Evolutionary conservation across 2,329 filamentous ascomycete species (phyloP), one percentile per base, ranked within the genome.

Genomic region (Pseudofabraea citricarpa): DNA sequence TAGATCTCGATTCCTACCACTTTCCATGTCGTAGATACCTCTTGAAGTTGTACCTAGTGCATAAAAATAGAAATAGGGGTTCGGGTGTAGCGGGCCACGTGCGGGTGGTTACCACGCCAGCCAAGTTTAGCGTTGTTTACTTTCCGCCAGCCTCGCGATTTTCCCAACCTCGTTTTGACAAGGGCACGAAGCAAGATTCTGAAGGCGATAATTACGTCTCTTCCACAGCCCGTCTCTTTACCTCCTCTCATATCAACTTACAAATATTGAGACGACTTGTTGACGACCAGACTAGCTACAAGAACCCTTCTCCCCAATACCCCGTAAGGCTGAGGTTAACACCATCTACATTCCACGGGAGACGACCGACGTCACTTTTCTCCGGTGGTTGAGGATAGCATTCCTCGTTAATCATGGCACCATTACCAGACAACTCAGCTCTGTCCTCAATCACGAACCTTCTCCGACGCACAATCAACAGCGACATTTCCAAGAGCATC

Each of bases 341-440:
- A 18, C 19, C 13, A 32, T 32, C 29, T 32, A 15, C 29, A 5
- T 8, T 15, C 10, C 19, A n/a, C 19, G 13, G 19, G 29, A 32
- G 8, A 27, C 24, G 24, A 27, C 24, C 29, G 18, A 13, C 27
- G 12, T 13, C 24, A 27, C 24, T 16, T 32, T 16, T 32, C 27
- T 32, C 8, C n/a, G 5, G 18, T 19, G 23, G 26, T 23, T 35
- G 20, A 35, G 12, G 23, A 40, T 31, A 27, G 19, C 35, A 36
- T 40, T 48, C 36, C 31, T 41, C 29, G 39, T 10, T 31, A 32
- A 53, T 40, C 36, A 60, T 60, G 57, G 56, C 57, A 32, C 55
- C 56, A 18, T 42, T 59, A n/a, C 48, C 49, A 31, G 46, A 51
- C n/a, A 43, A n/a, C 13, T 20, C 23, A n/a, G 38, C 19, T 43